phyloP scores from a whole-genome alignment of 805 yeast species.

The Candida piceae region DNA sequence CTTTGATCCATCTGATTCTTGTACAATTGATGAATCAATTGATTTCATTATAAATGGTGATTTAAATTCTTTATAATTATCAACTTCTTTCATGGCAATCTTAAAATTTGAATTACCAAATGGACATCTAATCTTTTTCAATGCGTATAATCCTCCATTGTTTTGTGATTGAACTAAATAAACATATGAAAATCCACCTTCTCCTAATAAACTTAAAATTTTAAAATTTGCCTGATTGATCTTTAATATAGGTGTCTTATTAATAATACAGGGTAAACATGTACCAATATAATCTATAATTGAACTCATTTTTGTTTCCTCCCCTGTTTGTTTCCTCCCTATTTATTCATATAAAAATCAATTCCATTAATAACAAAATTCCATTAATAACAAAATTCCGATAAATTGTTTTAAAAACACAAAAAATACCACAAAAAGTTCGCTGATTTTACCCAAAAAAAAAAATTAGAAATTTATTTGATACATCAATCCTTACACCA shows the following conservation, averaged over 20 bases:
- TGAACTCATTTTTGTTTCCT: conserved; percentile 1
- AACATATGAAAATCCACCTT: conserved; percentile 85
- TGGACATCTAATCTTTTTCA: conserved; percentile 84
- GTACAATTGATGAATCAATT: conserved; percentile 65
- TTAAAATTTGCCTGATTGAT: conserved; percentile 60
- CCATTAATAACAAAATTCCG: too few species aligned
- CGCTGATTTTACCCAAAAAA: too few species aligned
- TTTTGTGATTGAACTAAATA: conserved; percentile 60
- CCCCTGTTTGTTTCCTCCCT: too few species aligned
- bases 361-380: too few species aligned
- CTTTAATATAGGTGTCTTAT: conserved; percentile 46
- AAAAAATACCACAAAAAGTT: too few species aligned
- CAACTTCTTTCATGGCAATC: conserved; percentile 72
- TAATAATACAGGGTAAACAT: conserved; percentile 42
- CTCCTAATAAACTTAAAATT: conserved; percentile 73
- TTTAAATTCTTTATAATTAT: conserved; percentile 64
- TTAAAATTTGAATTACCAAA: conserved; percentile 75
- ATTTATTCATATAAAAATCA: too few species aligned
- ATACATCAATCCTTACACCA: too few species aligned
- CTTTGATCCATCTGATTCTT: conserved; percentile 74
- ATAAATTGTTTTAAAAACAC: too few species aligned
- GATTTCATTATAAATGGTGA: conserved; percentile 63
- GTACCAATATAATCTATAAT: conserved; percentile 13
- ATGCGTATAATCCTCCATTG: conserved; percentile 53
- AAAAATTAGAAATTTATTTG: too few species aligned